Evolutionary conservation across 2,329 filamentous ascomycete species (phyloP).

Genomic region (Penicillium sp.): DNA sequence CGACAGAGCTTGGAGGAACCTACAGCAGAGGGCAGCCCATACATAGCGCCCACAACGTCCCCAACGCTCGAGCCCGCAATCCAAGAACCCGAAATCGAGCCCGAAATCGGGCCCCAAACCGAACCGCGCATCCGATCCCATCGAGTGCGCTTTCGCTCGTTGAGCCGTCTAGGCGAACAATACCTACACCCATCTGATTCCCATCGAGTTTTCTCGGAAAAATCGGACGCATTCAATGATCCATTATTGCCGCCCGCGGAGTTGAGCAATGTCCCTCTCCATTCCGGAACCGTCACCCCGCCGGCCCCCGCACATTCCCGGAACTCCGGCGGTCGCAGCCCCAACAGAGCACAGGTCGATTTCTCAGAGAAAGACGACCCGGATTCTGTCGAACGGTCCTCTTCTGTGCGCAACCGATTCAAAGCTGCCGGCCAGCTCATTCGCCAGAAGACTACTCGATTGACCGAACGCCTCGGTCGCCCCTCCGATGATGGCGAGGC

Average conservation of each 20-base stretch:
- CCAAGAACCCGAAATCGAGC: neutral
- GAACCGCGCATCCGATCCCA: conserved; percentile 16
- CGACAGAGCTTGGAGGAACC: conserved; percentile 18
- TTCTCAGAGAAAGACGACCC: conserved; percentile 15
- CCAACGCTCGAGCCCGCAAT: neutral
- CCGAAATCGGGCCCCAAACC: neutral
- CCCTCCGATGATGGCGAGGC: conserved; percentile 33
- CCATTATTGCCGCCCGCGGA: conserved; percentile 18
- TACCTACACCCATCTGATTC: conserved; percentile 6
- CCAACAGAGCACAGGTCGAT: neutral
- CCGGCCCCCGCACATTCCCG: conserved; percentile 23
- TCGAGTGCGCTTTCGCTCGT: conserved; percentile 23
- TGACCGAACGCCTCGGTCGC: conserved; percentile 33
- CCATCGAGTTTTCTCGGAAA: conserved; percentile 8
- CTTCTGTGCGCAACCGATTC: conserved; percentile 27
- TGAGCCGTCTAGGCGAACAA: conserved; percentile 14
- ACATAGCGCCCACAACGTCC: neutral
- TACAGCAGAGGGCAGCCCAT: conserved; percentile 18
- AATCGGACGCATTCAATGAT: conserved; percentile 8
- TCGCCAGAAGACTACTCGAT: conserved; percentile 29
- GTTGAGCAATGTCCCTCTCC: conserved; percentile 10
- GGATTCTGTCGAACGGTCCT: conserved; percentile 10
- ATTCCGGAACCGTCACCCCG: conserved; percentile 24
- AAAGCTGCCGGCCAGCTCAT: conserved; percentile 30
- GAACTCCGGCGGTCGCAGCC: conserved; percentile 8